Evolutionary conservation across 228 moss, liverwort and hornwort genomes (phyloP), one percentile per base, ranked within the genome.

Genomic region (Sphagnum magellanicum): DNA sequence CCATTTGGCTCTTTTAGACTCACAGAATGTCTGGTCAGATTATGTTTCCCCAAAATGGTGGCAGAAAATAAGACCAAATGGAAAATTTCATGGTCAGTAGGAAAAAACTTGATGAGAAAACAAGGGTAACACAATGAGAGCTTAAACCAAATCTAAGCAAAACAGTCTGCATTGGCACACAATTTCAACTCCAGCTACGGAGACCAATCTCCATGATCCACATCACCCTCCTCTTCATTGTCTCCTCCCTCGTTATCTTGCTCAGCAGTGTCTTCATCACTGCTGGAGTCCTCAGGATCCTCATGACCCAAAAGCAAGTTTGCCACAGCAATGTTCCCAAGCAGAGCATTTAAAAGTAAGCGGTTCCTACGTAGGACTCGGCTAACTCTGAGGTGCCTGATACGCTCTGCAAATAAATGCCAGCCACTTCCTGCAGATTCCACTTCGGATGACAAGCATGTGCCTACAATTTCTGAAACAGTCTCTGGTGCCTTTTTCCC

Each of bases 371-470:
- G 77, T 16, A 82, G 74, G 16, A 77, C 79, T 74, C 87, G 84
- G 72, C 78, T 78, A 5, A 76, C 68, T 73, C 92, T 84, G 9
- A 84, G 79, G 80, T 88, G 90, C 72, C 90, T 86, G 59, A 87
- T 77, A 51, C 87, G 85, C 68, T 87, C 83, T 15, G 83, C 78
- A 69, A 88, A 84, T 50, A 73, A 71, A 76, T 79, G 81, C 81
- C 85, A 84, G 14, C 74, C 69, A 32, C 32, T 32, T 55, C 73
- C 71, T 15, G 59, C 61, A 6, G 60, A 63, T 63, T 72, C 80
- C 59, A 80, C 79, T 65, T 87, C 82, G 5, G 70, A 55, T 16
- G 70, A 67, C 70, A 70, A 6, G 69, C 53, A 64, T 55, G 79
- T 81, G 50, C 50, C 61, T 59, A 67, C 52, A 10, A 55, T 66